Percentiles rank a stretch among this genome's conserved stretches.
phyloP scores from a whole-genome alignment of 176 grass and related monocot species.

The Triticum monococcum region DNA sequence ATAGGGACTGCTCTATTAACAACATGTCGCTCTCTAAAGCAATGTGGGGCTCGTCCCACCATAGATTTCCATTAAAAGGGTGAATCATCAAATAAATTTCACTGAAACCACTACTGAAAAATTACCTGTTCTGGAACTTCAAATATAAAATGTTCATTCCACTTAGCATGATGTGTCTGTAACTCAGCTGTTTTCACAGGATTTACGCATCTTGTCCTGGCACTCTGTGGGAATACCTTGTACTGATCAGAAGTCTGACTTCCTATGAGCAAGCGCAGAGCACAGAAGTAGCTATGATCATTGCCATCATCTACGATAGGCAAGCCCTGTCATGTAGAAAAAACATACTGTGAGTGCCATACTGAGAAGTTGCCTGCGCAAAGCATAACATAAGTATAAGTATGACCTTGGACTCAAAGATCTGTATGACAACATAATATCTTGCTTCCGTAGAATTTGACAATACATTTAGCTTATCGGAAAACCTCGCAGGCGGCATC shows the following conservation, averaged over 20 bases:
- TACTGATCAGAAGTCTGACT: constrained; percentile 79
- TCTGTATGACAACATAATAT: constrained; percentile 94
- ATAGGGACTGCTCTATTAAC: neutral
- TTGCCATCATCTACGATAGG: constrained; percentile 92
- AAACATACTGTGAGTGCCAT: constrained; percentile 32
- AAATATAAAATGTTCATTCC: constrained; percentile 99
- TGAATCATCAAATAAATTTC: neutral
- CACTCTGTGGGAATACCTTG: constrained; percentile 97
- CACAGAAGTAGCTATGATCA: constrained; percentile 91
- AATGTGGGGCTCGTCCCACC: neutral
- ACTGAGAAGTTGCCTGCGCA: constrained; percentile 19
- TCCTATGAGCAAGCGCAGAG: constrained; percentile 82
- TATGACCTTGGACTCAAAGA: constrained; percentile 83
- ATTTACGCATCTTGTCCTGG: constrained; percentile 93
- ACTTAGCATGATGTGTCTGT: constrained; percentile 52
- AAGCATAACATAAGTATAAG: neutral
- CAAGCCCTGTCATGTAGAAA: constrained; percentile 59
- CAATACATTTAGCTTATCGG: constrained; percentile 80
- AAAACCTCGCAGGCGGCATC: constrained; percentile 88
- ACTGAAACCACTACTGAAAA: neutral
- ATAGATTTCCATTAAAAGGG: neutral
- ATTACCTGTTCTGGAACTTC: constrained; percentile 92
- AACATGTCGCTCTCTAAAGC: neutral
- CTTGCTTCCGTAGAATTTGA: constrained; percentile 69
- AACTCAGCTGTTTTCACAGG: constrained; percentile 52